Conservation (phyloP, 78 protist genomes). For the Ministeria vibrans region DNA sequence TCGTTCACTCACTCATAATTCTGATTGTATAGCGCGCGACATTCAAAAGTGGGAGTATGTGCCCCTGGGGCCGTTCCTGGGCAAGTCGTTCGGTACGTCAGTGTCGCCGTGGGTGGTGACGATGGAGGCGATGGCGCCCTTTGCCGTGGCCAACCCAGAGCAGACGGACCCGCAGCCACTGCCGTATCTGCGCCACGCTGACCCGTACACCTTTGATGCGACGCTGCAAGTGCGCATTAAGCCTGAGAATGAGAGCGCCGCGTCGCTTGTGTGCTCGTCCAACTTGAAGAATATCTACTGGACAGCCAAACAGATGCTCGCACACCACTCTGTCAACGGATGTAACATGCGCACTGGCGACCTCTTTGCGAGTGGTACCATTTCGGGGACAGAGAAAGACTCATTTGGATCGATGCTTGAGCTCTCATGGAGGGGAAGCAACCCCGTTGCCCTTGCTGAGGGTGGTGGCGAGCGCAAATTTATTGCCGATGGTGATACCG, state of each 20-base stretch:
- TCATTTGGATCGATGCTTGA: slow-evolving; percentile 78
- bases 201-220: slow-evolving; percentile 50
- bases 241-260: background rate
- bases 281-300: slow-evolving; percentile 71
- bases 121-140: slow-evolving; percentile 85
- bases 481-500: slow-evolving; percentile 74
- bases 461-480: slow-evolving; percentile 58
- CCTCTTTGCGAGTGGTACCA: slow-evolving; percentile 84
- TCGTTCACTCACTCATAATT: background rate
- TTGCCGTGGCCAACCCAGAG: slow-evolving; percentile 40
- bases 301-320: slow-evolving; percentile 83
- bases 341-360: slow-evolving; percentile 86
- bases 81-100: slow-evolving; percentile 84
- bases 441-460: slow-evolving; percentile 31
- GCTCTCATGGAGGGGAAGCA: slow-evolving; percentile 73
- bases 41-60: slow-evolving; percentile 88
- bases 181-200: slow-evolving; percentile 59
- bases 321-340: slow-evolving; percentile 83
- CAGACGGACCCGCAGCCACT: slow-evolving; percentile 60
- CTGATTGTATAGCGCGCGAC: slow-evolving; percentile 53
- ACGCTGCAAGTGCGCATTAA: slow-evolving; percentile 21
- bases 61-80: slow-evolving; percentile 92
- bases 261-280: background rate
- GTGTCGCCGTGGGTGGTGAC: slow-evolving; percentile 95
- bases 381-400: slow-evolving; percentile 69